A percentile compares a stretch with the other conserved stretches of the same genome.
Evolutionary conservation across 305 asterid genomes (phyloP).

Genomic region (Euphrasia arctica): DNA sequence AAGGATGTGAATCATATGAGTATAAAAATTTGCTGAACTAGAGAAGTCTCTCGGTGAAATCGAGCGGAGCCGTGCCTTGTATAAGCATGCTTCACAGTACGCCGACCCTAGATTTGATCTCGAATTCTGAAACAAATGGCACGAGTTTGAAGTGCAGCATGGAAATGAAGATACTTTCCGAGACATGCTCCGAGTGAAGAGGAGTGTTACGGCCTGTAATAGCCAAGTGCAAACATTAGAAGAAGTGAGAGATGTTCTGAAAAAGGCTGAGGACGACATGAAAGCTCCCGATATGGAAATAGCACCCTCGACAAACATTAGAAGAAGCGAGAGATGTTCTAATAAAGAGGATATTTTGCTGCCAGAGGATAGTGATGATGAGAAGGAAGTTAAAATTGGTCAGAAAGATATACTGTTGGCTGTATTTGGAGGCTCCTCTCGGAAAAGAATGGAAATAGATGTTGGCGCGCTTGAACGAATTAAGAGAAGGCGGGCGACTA

Average conservation of each 20-base stretch:
- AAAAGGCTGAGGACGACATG: constrained; percentile 87
- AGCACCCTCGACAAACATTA: constrained; percentile 34
- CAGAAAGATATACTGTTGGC: constrained; percentile 76
- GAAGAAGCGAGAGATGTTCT: no score
- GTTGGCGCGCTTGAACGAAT: no score
- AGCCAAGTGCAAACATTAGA: constrained; percentile 95
- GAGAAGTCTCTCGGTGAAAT: constrained; percentile 93
- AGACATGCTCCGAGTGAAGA: constrained; percentile 79
- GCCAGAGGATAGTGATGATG: constrained; percentile 76
- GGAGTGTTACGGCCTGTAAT: constrained; percentile 78
- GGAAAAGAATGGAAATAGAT: no score
- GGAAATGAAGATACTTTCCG: constrained; percentile 92
- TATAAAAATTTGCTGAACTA: constrained; percentile 71
- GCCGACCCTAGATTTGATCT: constrained; percentile 86
- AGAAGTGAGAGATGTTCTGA: constrained; percentile 80
- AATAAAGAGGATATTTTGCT: constrained; percentile 78
- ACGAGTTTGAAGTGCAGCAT: constrained; percentile 89
- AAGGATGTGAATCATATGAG: constrained; percentile 84
- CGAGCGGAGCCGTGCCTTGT: constrained; percentile 79
- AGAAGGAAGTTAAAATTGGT: constrained; percentile 53
- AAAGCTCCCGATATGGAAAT: constrained; percentile 80
- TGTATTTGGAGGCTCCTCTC: no score
- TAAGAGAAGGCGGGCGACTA: not conserved
- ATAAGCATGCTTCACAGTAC: constrained; percentile 75
- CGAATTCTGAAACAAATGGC: constrained; percentile 91